phyloP scores from a whole-genome alignment of 2,329 filamentous ascomycete genomes.

The Ophiostoma piceae region DNA sequence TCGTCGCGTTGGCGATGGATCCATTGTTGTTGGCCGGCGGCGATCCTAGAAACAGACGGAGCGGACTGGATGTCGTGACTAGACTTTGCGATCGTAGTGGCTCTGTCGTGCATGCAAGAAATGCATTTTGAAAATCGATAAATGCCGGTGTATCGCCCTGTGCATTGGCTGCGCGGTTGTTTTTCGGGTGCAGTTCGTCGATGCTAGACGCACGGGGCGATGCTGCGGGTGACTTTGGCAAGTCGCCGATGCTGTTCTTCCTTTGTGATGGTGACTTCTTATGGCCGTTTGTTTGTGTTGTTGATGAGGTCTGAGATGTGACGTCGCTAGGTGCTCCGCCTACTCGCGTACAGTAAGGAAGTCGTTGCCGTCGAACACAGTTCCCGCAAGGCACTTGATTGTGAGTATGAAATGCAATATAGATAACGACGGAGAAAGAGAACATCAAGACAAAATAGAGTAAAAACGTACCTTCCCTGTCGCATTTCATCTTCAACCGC shows the following conservation, averaged over 20 bases:
- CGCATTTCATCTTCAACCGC: conserved; percentile 1
- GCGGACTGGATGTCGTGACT: neutral
- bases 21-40: neutral
- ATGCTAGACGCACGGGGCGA: neutral
- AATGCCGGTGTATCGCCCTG: neutral
- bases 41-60: neutral
- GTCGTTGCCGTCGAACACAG: neutral
- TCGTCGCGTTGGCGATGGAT: neutral
- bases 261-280: neutral
- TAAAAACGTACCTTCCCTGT: neutral
- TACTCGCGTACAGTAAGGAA: neutral
- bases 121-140: neutral
- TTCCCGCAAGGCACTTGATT: neutral
- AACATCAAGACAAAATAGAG: neutral
- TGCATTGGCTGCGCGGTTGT: neutral
- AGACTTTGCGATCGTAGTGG: neutral
- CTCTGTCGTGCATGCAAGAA: neutral
- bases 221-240: neutral
- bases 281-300: neutral
- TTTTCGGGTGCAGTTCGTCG: neutral
- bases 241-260: neutral
- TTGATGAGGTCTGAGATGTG: neutral
- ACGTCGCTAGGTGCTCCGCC: neutral
- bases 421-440: neutral
- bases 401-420: neutral